These are phyloP conservation scores for Talaromyces stipitatus DNA, from an alignment of 495 filamentous ascomycete genomes.

Conservation along the genomic window DNA sequence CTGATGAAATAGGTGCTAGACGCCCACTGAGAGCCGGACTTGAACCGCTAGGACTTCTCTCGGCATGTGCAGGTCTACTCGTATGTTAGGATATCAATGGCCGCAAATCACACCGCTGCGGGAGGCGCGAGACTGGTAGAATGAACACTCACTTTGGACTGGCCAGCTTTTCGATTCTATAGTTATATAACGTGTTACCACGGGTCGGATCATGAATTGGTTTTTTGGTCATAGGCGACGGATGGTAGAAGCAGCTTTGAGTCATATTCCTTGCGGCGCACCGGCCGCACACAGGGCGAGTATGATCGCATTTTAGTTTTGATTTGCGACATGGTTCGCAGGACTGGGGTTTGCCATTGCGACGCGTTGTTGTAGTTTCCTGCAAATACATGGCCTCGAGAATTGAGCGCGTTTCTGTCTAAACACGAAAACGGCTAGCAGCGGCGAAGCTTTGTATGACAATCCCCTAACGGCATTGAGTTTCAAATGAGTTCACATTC, in stretches of 20 bases:
- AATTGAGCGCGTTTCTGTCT: background rate
- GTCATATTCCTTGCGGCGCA: slow-evolving; percentile 4
- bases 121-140: background rate
- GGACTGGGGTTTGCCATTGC: slow-evolving; percentile 41
- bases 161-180: background rate
- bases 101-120: background rate
- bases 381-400: background rate
- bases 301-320: slow-evolving; percentile 41
- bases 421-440: background rate
- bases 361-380: slow-evolving; percentile 10
- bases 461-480: background rate
- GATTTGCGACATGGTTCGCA: slow-evolving; percentile 48
- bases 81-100: background rate
- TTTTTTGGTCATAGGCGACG: slow-evolving; percentile 14
- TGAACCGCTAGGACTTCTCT: slow-evolving; percentile 14
- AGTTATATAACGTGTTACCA: background rate
- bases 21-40: slow-evolving; percentile 10
- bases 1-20: slow-evolving; percentile 5
- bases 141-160: background rate
- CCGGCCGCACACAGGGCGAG: slow-evolving; percentile 1
- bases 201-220: slow-evolving; percentile 9
- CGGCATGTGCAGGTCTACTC: background rate
- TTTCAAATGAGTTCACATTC: too few species aligned
- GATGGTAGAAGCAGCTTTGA: slow-evolving; percentile 6
- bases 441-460: background rate